These are phyloP conservation scores for Combretum micranthum DNA, from an alignment of 345 rosid species.

Conservation along the genomic window DNA sequence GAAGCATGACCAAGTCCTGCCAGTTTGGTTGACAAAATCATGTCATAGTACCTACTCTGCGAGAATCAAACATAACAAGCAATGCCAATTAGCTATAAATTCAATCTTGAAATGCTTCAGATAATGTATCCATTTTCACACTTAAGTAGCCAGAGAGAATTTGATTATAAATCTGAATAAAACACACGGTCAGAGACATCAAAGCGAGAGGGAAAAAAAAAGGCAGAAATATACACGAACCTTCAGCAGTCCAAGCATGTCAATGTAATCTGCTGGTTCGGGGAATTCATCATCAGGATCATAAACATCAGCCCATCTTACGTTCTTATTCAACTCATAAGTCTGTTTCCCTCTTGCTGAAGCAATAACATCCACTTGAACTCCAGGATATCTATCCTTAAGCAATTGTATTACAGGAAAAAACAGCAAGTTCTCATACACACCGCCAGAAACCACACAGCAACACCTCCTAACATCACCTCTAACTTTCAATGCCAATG, in stretches of 20 bases:
- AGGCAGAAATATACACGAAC: slow-evolving; percentile 19
- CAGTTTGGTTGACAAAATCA: slow-evolving; percentile 83
- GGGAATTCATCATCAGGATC: slow-evolving; percentile 86
- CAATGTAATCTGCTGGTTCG: slow-evolving; percentile 73
- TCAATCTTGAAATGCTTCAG: too few relatives aligned
- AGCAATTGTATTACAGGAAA: slow-evolving; percentile 78
- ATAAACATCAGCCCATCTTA: slow-evolving; percentile 86
- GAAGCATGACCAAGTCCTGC: slow-evolving; percentile 92
- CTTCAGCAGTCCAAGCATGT: slow-evolving; percentile 81
- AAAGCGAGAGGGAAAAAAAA: neutral
- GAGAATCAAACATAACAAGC: neutral
- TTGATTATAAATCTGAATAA: too few relatives aligned
- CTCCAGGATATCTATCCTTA: slow-evolving; percentile 96
- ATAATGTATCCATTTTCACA: too few relatives aligned
- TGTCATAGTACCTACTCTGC: slow-evolving; percentile 90
- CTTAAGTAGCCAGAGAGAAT: too few relatives aligned
- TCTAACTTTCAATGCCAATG: slow-evolving; percentile 68
- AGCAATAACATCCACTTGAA: slow-evolving; percentile 67
- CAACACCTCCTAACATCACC: slow-evolving; percentile 94
- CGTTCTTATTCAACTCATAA: slow-evolving; percentile 81
- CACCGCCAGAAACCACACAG: slow-evolving; percentile 81
- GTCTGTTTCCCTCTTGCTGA: slow-evolving; percentile 89
- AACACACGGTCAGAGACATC: too few relatives aligned
- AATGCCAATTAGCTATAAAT: too few relatives aligned
- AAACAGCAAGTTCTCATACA: slow-evolving; percentile 80